phyloP scores from a whole-genome alignment of 371 early-diverging fungal genomes.

The Syncephalastrum contaminatum region DNA sequence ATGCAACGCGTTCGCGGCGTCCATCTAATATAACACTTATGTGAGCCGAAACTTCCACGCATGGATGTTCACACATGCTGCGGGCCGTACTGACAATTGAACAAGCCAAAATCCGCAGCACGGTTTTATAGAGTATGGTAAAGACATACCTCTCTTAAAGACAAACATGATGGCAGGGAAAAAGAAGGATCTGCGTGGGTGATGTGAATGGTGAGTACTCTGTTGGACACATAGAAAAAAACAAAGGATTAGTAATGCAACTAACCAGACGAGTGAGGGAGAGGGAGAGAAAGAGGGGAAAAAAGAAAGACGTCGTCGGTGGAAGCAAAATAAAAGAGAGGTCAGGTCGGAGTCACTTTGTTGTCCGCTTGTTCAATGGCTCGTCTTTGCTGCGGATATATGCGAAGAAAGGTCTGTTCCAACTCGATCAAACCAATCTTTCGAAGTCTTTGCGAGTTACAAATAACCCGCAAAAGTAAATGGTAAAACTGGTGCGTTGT shows the following conservation, averaged over 20 bases:
- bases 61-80: neutral
- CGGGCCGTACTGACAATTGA: neutral
- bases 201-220: neutral
- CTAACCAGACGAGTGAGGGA: neutral
- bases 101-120: neutral
- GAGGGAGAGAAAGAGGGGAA: slow-evolving; percentile 2
- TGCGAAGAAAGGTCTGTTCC: too few species aligned
- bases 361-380: neutral
- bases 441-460: neutral
- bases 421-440: too few species aligned
- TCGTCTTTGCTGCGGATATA: neutral
- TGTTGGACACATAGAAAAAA: slow-evolving; percentile 3
- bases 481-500: neutral
- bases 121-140: neutral
- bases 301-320: slow-evolving; percentile 7
- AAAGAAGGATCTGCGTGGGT: neutral
- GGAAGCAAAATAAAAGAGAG: slow-evolving; percentile 4
- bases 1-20: slow-evolving; percentile 79
- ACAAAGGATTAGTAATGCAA: neutral
- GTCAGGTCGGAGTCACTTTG: neutral
- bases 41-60: neutral
- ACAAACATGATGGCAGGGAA: slow-evolving; percentile 60
- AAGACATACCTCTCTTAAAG: slow-evolving; percentile 66
- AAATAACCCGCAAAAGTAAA: neutral
- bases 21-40: slow-evolving; percentile 60